phyloP scores from a whole-genome alignment of 352 stramenopile species.

The Pythium scleroteichum region DNA sequence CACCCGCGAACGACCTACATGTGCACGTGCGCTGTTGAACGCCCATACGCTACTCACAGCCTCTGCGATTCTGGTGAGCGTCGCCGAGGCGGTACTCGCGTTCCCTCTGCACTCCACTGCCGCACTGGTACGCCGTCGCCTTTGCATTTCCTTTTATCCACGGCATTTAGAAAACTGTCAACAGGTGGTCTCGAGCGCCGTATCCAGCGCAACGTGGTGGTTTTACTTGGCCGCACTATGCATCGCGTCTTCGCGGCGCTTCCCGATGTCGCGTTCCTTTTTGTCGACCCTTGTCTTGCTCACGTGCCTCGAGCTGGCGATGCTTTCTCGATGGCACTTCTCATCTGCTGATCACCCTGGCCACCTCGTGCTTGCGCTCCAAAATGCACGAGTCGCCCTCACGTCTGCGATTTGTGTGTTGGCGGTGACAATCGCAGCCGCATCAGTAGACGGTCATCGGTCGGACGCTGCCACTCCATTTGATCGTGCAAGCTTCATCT shows the following conservation, averaged over 20 bases:
- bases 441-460: neutral
- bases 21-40: constrained; percentile 22
- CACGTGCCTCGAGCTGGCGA: constrained; percentile 13
- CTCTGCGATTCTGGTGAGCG: constrained; percentile 27
- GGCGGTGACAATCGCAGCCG: constrained; percentile 5
- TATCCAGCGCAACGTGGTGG: constrained; percentile 32
- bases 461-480: constrained; percentile 28
- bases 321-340: constrained; percentile 1
- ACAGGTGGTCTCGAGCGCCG: constrained; percentile 23
- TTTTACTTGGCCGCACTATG: constrained; percentile 36
- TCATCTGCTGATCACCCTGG: neutral
- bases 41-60: constrained; percentile 36
- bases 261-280: constrained; percentile 12
- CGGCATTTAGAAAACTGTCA: neutral
- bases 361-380: constrained; percentile 14
- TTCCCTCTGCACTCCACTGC: constrained; percentile 33
- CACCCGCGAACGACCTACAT: constrained; percentile 4
- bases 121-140: constrained; percentile 30
- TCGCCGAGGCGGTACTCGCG: constrained; percentile 28
- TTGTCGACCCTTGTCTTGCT: constrained; percentile 25
- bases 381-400: constrained; percentile 15
- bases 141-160: too few species aligned
- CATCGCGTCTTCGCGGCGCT: constrained; percentile 22
- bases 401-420: constrained; percentile 4
- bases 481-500: constrained; percentile 53